Evolutionary conservation across 306 rosid genomes (phyloP).

Genomic region (Crotalaria pallida): DNA sequence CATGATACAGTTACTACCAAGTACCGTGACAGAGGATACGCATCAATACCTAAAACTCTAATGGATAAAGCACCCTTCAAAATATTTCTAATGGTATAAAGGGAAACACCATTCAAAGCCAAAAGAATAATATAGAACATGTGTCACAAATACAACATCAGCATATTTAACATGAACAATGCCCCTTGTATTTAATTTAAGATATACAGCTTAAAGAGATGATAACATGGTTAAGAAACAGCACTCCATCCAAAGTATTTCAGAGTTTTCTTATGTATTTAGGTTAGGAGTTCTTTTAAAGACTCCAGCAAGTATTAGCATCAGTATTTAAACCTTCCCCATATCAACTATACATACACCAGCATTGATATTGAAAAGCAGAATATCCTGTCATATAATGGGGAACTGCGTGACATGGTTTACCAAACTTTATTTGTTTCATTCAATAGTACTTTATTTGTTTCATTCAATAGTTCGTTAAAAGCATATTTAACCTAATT

Average conservation of each 20-base stretch:
- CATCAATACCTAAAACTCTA: background rate
- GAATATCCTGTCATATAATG: background rate
- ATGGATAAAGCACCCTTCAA: background rate
- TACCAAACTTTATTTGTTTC: background rate
- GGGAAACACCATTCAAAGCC: background rate
- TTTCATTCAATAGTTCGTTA: background rate
- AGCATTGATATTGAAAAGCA: background rate
- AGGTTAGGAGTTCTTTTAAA: background rate
- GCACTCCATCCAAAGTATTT: background rate
- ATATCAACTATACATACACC: conserved; percentile 2
- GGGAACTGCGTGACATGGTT: background rate
- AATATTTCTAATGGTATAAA: background rate
- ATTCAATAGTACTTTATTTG: background rate
- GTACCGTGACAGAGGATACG: background rate
- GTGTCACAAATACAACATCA: conserved; percentile 1
- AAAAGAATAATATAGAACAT: background rate
- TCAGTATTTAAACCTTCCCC: background rate
- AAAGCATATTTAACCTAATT: background rate
- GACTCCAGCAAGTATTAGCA: background rate
- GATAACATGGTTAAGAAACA: background rate
- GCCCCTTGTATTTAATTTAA: background rate
- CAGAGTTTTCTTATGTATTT: background rate
- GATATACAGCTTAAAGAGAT: background rate
- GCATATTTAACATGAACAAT: background rate
- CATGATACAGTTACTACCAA: background rate